Evolutionary conservation across 176 grass and related monocot species (phyloP).

Genomic region (Musa itinerans): DNA sequence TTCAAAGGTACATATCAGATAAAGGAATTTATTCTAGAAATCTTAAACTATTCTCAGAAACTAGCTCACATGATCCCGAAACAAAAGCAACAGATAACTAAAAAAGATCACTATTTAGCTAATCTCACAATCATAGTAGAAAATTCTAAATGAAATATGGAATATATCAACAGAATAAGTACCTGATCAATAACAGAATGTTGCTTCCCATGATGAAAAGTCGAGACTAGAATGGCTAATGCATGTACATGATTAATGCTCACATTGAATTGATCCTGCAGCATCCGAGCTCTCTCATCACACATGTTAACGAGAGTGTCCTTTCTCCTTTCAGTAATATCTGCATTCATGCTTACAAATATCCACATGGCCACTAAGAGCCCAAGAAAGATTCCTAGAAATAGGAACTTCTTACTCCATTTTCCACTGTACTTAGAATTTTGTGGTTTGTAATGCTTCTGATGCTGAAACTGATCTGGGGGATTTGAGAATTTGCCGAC

Average conservation of each 20-base stretch:
- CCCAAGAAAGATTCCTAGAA: conserved; percentile 48
- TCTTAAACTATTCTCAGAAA: neutral
- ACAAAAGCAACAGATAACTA: neutral
- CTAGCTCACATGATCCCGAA: neutral
- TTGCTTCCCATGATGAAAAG: conserved; percentile 76
- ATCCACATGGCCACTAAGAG: conserved; percentile 48
- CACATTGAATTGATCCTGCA: conserved; percentile 88
- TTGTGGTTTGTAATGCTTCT: conserved; percentile 25
- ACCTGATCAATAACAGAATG: conserved; percentile 82
- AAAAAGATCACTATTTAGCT: neutral
- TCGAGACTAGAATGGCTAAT: conserved; percentile 59
- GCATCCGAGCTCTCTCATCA: conserved; percentile 73
- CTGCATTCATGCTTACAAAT: conserved; percentile 53
- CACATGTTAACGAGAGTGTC: conserved; percentile 67
- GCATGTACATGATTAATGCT: conserved; percentile 86
- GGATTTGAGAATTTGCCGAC: conserved; percentile 27
- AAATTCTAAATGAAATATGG: neutral
- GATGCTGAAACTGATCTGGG: conserved; percentile 25
- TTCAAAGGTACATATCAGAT: neutral
- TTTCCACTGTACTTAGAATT: conserved; percentile 39
- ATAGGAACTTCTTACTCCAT: conserved; percentile 54
- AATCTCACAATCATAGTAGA: neutral
- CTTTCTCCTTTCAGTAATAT: conserved; percentile 45
- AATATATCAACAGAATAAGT: conserved; percentile 1
- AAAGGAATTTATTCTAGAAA: neutral